Base-by-base conservation (phyloP, 495 filamentous ascomycete species). In the Hypoxylon fragiforme region DNA sequence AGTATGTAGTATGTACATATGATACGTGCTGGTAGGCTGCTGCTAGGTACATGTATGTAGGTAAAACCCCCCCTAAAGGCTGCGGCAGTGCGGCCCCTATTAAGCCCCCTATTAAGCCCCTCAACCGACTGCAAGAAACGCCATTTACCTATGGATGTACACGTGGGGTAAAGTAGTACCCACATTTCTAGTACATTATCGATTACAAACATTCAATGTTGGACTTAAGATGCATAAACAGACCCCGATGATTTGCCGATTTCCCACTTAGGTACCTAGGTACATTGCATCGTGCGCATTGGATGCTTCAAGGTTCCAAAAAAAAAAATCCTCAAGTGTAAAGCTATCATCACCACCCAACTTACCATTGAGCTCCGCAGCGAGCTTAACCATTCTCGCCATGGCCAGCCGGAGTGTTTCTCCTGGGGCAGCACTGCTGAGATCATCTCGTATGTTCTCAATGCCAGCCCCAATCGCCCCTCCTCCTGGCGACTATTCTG, bases 361-460 rank as follows among this genome's bases (percentile, higher is more conserved):
- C 32, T 30, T 35, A 28, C 21, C 51, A 61, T 60, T 61, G 61
- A 54, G 38, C 43, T 44, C 44, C 49, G 3, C 18, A 12, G 38
- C 51, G 50, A 52, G 56, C 52, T 38, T 32, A 30, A 18, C 44
- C 54, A 36, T 44, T 43, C 42, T 18, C 32, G 39, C 13, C 20
- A 70, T 68, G 67, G 54, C 62, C 42, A 60, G 54, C 34, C 41
- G 57, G 66, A 66, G 71, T 54, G 62, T 80, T 58, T 87, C 86
- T 16, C 83, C 83, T 12, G 83, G 78, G 49, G 83, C 77, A 36
- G 75, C 75, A 55, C 79, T 85, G 46, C 74, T 85, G 56, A 77
- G 83, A 55, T 64, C 76, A 3, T 85, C 83, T 39, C 78, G 83
- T 28, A 70, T 85, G 58, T 81, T 85, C 49, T 70, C 81, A 9